These are phyloP conservation scores for Coemansia sp. DNA, from an alignment of 192 early-diverging fungal species.

Conservation along the genomic window DNA sequence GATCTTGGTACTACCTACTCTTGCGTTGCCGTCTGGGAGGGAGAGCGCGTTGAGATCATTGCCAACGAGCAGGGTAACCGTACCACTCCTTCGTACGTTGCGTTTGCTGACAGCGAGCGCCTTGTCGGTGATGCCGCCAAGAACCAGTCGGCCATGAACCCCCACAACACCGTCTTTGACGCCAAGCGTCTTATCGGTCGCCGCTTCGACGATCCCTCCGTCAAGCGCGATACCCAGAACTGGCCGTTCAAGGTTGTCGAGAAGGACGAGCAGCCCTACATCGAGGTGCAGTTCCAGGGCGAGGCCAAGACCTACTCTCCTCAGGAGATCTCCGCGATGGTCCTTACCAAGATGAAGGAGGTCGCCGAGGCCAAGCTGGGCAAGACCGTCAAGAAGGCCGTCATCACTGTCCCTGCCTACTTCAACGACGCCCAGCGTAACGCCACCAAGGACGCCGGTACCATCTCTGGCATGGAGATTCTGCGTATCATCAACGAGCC, in stretches of 20 bases:
- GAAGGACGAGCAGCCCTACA: constrained; percentile 65
- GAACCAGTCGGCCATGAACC: constrained; percentile 89
- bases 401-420: constrained; percentile 76
- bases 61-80: constrained; percentile 90
- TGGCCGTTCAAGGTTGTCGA: constrained; percentile 79
- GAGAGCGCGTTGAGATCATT: constrained; percentile 67
- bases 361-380: constrained; percentile 78
- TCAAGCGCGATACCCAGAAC: constrained; percentile 78
- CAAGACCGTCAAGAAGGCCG: constrained; percentile 65
- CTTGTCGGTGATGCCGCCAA: constrained; percentile 86
- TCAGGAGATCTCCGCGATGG: constrained; percentile 79
- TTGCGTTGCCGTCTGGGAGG: constrained; percentile 73
- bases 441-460: constrained; percentile 88
- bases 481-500: constrained; percentile 92
- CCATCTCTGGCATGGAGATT: constrained; percentile 80
- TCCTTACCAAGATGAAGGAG: constrained; percentile 76
- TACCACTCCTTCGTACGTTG: constrained; percentile 84
- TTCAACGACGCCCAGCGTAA: constrained; percentile 91
- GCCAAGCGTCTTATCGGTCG: constrained; percentile 90
- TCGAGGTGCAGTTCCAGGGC: constrained; percentile 81
- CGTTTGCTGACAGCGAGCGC: constrained; percentile 75
- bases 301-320: constrained; percentile 77
- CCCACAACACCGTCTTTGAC: constrained; percentile 87
- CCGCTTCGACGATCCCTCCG: constrained; percentile 77
- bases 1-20: constrained; percentile 98